phyloP scores from a whole-genome alignment of 1,284 basidiomycete species.

The Microbotryum violaceum region DNA sequence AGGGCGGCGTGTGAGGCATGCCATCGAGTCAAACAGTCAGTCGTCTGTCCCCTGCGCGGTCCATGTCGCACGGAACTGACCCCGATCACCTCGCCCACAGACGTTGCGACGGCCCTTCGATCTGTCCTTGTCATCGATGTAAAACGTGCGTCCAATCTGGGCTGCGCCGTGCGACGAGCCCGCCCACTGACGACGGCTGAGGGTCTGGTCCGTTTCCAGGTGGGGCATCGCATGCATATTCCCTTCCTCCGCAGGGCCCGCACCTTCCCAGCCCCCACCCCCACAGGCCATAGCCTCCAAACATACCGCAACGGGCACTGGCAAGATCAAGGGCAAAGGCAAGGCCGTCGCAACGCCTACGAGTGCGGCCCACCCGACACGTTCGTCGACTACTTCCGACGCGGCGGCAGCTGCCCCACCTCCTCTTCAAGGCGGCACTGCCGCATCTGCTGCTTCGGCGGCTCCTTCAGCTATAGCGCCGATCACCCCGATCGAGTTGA shows the following conservation, averaged over 20 bases:
- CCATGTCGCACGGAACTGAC: not conserved
- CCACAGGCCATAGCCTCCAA: not conserved
- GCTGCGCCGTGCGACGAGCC: not conserved
- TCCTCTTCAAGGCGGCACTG: not conserved
- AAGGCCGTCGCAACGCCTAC: no score
- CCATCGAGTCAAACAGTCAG: slow-evolving; percentile 24
- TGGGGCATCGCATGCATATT: slow-evolving; percentile 29
- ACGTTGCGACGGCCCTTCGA: slow-evolving; percentile 27
- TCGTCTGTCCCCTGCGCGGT: not conserved
- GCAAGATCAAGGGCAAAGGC: no score
- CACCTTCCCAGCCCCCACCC: not conserved
- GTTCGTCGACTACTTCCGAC: no score
- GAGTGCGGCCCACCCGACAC: no score
- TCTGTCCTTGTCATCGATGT: slow-evolving; percentile 28
- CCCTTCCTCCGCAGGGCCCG: slow-evolving; percentile 7
- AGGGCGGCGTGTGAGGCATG: slow-evolving; percentile 15
- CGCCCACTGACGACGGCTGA: not conserved
- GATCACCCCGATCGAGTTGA: slow-evolving; percentile 5
- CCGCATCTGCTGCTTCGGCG: not conserved
- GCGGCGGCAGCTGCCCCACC: not conserved
- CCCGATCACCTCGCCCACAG: slow-evolving; percentile 2
- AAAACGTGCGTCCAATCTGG: slow-evolving; percentile 9
- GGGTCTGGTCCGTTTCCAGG: not conserved
- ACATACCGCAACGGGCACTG: no score
- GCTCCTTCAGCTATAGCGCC: not conserved